phyloP scores from a whole-genome alignment of 2,329 filamentous ascomycete genomes.

The Trichoderma oligosporum region DNA sequence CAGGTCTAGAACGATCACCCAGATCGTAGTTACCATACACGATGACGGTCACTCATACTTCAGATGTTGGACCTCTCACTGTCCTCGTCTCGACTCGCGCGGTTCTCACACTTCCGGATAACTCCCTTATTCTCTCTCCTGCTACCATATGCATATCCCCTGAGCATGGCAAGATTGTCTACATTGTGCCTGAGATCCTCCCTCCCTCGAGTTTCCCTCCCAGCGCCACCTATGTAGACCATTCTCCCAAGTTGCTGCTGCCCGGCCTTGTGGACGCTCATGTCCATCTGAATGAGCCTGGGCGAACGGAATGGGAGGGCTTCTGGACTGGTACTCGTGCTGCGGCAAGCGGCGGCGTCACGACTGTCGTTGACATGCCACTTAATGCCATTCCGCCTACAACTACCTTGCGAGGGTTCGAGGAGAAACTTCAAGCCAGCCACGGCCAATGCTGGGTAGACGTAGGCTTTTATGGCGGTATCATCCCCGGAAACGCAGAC shows the following conservation, averaged over 20 bases:
- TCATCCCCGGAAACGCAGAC: conserved; percentile 81
- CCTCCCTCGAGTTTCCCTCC: conserved; percentile 69
- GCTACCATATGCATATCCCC: conserved; percentile 80
- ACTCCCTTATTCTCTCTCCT: conserved; percentile 63
- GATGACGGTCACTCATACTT: conserved; percentile 32
- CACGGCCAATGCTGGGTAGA: conserved; percentile 93
- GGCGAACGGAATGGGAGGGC: conserved; percentile 96
- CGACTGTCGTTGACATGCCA: conserved; percentile 96
- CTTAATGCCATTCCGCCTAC: conserved; percentile 95
- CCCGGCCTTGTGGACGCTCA: conserved; percentile 95
- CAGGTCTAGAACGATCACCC: neutral
- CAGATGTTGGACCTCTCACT: conserved; percentile 47
- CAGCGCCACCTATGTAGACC: conserved; percentile 71
- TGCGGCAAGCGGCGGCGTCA: conserved; percentile 92
- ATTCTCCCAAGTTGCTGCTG: conserved; percentile 78
- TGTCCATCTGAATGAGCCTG: conserved; percentile 95
- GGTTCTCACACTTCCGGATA: conserved; percentile 67
- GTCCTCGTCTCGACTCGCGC: conserved; percentile 82
- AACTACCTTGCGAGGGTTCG: conserved; percentile 76
- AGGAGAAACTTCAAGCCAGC: conserved; percentile 81
- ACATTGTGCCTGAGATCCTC: conserved; percentile 70
- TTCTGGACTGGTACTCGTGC: conserved; percentile 93
- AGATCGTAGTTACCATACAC: conserved; percentile 17
- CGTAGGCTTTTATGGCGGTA: conserved; percentile 95
- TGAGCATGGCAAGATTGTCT: conserved; percentile 76